Evolutionary conservation across 331 rosid species (phyloP).

Genomic region (Arachis monticola): DNA sequence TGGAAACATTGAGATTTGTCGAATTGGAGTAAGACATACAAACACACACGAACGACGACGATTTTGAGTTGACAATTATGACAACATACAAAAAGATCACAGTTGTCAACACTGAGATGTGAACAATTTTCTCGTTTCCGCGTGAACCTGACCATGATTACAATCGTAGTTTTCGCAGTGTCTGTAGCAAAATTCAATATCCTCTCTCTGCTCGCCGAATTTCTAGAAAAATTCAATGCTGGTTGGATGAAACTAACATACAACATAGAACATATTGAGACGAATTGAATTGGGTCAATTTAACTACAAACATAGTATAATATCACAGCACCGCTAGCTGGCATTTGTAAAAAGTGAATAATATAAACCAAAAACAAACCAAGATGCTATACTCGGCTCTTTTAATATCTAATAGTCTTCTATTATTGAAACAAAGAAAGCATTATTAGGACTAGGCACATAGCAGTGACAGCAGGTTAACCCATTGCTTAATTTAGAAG

Average conservation of each 20-base stretch:
- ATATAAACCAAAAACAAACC: neutral
- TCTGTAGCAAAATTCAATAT: neutral
- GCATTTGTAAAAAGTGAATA: constrained; percentile 27
- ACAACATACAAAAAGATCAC: neutral
- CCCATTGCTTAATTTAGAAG: constrained; percentile 2
- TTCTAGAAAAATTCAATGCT: constrained; percentile 29
- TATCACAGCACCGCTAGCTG: constrained; percentile 22
- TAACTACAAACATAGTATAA: neutral
- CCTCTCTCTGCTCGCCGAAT: constrained; percentile 30
- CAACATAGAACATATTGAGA: too few species aligned
- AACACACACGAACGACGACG: neutral
- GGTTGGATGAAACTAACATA: neutral
- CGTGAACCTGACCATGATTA: neutral
- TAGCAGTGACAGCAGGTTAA: constrained; percentile 1
- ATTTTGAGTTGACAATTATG: constrained; percentile 17
- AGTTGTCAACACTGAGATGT: neutral
- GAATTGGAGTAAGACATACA: neutral
- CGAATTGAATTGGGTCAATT: constrained; percentile 32
- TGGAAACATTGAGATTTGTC: neutral
- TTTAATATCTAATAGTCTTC: neutral
- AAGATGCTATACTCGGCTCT: neutral
- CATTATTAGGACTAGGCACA: neutral
- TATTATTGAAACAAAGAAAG: neutral
- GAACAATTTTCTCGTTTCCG: neutral
- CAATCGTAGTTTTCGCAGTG: constrained; percentile 8